Conservation (phyloP, 805 yeast genomes). For the Yamadazyma kitorensis region DNA sequence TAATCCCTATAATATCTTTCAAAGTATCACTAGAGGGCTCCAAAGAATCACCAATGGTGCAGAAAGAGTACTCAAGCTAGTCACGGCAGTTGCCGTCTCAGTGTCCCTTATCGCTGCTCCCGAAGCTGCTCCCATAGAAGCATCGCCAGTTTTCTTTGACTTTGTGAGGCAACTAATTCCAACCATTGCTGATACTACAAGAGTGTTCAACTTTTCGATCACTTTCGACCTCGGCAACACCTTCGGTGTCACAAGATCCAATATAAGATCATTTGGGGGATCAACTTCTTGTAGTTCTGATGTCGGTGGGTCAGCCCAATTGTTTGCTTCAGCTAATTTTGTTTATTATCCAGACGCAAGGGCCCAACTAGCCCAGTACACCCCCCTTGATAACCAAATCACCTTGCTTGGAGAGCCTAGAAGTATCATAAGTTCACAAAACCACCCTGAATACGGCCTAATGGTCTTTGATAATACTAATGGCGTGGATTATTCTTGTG, state of each 20-base stretch:
- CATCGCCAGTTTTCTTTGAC: no score
- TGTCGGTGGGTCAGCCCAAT: conserved; percentile 8
- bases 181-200: no score
- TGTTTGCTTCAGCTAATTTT: conserved; percentile 10
- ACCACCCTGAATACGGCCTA: conserved; percentile 10
- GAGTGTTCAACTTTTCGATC: conserved; percentile 1
- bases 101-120: neutral
- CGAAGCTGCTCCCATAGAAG: neutral
- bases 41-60: neutral
- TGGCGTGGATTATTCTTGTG: conserved; percentile 14
- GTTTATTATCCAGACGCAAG: conserved; percentile 11
- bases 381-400: neutral
- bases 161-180: no score
- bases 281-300: conserved; percentile 10
- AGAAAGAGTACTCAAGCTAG: no score
- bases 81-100: neutral
- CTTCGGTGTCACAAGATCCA: conserved; percentile 1
- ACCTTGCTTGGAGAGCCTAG: neutral
- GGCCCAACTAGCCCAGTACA: conserved; percentile 5
- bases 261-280: conserved; percentile 9
- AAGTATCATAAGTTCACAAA: conserved; percentile 5
- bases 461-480: conserved; percentile 11
- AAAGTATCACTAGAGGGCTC: no score
- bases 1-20: conserved; percentile 1
- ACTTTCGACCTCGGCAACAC: conserved; percentile 1